Evolutionary conservation across 495 filamentous ascomycete species (phyloP).

Genomic region (Antarctomyces pellizariae): DNA sequence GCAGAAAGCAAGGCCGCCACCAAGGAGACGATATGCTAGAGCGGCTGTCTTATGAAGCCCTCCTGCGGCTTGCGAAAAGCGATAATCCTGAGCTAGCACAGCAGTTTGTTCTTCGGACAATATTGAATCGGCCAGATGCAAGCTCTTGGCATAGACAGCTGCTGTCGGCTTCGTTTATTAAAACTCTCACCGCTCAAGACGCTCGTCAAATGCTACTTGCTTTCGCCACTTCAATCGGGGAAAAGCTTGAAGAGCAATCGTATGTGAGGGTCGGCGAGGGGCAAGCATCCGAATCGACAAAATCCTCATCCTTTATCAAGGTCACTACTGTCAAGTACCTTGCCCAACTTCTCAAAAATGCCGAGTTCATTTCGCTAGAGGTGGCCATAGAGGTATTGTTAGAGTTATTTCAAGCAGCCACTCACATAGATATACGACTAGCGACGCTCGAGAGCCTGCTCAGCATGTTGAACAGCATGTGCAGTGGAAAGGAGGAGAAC

Average conservation of each 20-base stretch:
- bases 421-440: conserved; percentile 16
- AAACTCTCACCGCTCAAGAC: conserved; percentile 10
- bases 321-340: conserved; percentile 20
- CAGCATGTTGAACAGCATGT: conserved; percentile 8
- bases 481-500: conserved; percentile 2
- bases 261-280: conserved; percentile 6
- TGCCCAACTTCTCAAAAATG: conserved; percentile 14
- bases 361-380: conserved; percentile 12
- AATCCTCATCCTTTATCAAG: conserved; percentile 12
- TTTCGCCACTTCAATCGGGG: conserved; percentile 13
- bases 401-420: conserved; percentile 11
- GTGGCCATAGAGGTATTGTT: conserved; percentile 11
- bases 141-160: conserved; percentile 18
- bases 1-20: conserved; percentile 4
- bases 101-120: conserved; percentile 11
- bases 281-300: conserved; percentile 4
- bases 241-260: conserved; percentile 13
- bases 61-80: conserved; percentile 9
- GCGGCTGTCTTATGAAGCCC: conserved; percentile 8
- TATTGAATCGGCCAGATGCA: conserved; percentile 15
- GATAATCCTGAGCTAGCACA: conserved; percentile 11
- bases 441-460: conserved; percentile 15
- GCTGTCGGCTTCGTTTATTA: conserved; percentile 10
- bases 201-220: conserved; percentile 12
- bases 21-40: conserved; percentile 8